Percentiles rank a stretch among this genome's conserved stretches.
Evolutionary conservation across 108 stramenopile species (phyloP).

Genomic region (Pseudonitzschia multistriata): DNA sequence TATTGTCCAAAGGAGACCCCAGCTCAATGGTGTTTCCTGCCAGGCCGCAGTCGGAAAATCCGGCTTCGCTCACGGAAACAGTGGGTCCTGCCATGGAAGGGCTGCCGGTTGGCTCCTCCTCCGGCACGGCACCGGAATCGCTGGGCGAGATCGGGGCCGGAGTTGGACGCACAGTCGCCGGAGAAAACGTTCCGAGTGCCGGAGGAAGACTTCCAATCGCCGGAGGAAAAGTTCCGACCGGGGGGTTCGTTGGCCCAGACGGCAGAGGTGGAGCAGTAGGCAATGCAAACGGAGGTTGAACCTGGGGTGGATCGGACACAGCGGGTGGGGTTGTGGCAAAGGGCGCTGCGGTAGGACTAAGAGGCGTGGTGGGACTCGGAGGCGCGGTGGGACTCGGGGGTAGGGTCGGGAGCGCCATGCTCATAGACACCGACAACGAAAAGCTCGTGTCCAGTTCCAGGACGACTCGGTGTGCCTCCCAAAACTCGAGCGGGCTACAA

Average conservation of each 20-base stretch:
- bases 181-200: not conserved
- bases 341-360: not conserved
- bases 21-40: not conserved
- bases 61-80: not conserved
- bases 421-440: conserved; percentile 12
- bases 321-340: not conserved
- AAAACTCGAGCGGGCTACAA: conserved; percentile 8
- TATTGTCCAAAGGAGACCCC: not conserved
- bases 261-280: not conserved
- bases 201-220: not conserved
- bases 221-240: not conserved
- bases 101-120: not conserved
- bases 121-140: not conserved
- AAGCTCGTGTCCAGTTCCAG: conserved; percentile 11
- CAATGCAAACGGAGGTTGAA: not conserved
- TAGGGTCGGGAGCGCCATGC: not conserved
- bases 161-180: not conserved
- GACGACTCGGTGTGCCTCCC: conserved; percentile 1
- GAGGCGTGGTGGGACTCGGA: not conserved
- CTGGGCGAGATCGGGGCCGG: not conserved
- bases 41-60: conserved; percentile 15
- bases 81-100: not conserved
- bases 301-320: not conserved
- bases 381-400: not conserved
- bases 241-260: not conserved